These are phyloP conservation scores for Anacardium occidentale DNA, from an alignment of 345 rosid species.

Conservation along the genomic window DNA sequence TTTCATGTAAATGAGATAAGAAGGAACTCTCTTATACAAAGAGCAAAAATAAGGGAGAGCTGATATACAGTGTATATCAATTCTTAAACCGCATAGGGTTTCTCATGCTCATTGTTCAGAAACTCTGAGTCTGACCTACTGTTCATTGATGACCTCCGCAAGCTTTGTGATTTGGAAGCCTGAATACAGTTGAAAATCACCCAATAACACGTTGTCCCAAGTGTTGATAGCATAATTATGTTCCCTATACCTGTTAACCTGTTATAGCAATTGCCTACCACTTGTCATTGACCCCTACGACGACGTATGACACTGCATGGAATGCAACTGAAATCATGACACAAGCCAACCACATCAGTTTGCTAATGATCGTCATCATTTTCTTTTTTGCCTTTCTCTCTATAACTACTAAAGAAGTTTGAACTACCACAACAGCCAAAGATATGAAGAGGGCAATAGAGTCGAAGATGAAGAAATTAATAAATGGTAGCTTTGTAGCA, in stretches of 20 bases:
- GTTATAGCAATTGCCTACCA: conserved; percentile 59
- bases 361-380: conserved; percentile 89
- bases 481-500: conserved; percentile 38
- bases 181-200: conserved; percentile 62
- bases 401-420: conserved; percentile 78
- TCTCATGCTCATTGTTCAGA: conserved; percentile 51
- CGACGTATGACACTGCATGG: conserved; percentile 65
- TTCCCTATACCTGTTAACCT: conserved; percentile 65
- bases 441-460: too few species aligned
- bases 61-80: conserved; percentile 1
- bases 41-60: neutral
- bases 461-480: neutral
- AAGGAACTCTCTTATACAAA: neutral
- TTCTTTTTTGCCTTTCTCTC: conserved; percentile 76
- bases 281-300: conserved; percentile 55
- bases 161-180: conserved; percentile 45
- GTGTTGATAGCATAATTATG: conserved; percentile 74
- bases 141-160: conserved; percentile 42
- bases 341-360: conserved; percentile 97
- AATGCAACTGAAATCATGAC: conserved; percentile 80
- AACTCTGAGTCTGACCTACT: conserved; percentile 63
- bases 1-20: neutral
- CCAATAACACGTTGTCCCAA: conserved; percentile 91
- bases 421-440: too few species aligned
- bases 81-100: conserved; percentile 71